Percentiles rank a stretch among this genome's conserved stretches.
phyloP scores from a whole-genome alignment of 2,329 filamentous ascomycete genomes.

The Blumeria graminis region DNA sequence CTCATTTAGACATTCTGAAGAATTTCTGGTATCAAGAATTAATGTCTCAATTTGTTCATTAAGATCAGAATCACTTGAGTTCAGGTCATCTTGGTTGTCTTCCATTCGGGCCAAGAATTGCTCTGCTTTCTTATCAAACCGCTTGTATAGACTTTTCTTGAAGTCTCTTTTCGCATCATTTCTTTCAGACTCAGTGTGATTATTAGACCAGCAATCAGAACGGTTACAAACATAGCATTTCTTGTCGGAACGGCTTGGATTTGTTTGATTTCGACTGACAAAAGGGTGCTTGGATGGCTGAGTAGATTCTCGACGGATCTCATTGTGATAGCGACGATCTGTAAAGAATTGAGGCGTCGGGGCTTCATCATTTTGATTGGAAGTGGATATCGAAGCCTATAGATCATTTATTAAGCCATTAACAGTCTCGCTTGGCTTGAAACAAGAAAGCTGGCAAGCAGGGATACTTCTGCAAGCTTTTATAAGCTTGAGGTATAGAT shows the following conservation, averaged over 20 bases:
- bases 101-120: no score
- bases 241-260: no score
- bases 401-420: background rate
- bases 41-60: no score
- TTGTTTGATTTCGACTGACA: background rate
- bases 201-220: background rate
- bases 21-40: no score
- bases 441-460: background rate
- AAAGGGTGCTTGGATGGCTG: background rate
- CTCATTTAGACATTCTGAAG: no score
- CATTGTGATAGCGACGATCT: background rate
- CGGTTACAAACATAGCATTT: background rate
- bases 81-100: no score
- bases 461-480: background rate
- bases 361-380: background rate
- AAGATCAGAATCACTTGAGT: no score
- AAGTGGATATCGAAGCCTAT: background rate
- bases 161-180: background rate
- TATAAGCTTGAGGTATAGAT: background rate
- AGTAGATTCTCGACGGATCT: background rate
- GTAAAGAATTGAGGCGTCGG: background rate
- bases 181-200: background rate
- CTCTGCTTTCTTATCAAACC: no score
- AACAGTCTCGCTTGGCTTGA: background rate
- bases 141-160: no score